Conservation (phyloP, 2,329 filamentous ascomycete genomes). For the Sodiomyces alkalinus region DNA sequence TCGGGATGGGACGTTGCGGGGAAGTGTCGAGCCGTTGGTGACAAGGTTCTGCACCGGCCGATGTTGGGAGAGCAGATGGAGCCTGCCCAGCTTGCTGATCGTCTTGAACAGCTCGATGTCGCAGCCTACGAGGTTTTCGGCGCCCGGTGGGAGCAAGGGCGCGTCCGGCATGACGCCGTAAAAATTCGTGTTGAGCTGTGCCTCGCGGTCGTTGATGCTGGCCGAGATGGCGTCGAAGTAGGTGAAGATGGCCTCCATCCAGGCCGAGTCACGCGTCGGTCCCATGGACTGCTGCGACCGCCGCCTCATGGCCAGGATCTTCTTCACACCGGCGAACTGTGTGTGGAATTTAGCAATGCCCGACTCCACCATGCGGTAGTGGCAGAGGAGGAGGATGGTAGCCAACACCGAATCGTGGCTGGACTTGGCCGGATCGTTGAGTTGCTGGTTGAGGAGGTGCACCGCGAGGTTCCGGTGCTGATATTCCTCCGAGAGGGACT, state of each 20-base stretch:
- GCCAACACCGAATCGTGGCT: slow-evolving; percentile 78
- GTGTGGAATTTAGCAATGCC: slow-evolving; percentile 87
- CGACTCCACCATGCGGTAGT: slow-evolving; percentile 88
- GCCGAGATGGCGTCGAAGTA: slow-evolving; percentile 91
- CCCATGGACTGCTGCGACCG: slow-evolving; percentile 34
- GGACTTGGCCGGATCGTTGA: slow-evolving; percentile 60
- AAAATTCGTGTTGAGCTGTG: slow-evolving; percentile 57
- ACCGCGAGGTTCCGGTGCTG: slow-evolving; percentile 73
- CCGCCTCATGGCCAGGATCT: slow-evolving; percentile 66
- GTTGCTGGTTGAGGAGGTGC: slow-evolving; percentile 65
- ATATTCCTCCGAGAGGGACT: slow-evolving; percentile 61
- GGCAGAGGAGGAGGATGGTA: slow-evolving; percentile 73
- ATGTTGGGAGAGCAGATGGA: slow-evolving; percentile 71
- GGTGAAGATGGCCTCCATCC: slow-evolving; percentile 87
- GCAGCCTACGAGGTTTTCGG: slow-evolving; percentile 79
- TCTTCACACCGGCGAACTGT: slow-evolving; percentile 85
- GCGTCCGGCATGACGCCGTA: slow-evolving; percentile 37
- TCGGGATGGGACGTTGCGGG: slow-evolving; percentile 11
- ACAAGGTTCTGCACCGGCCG: slow-evolving; percentile 31
- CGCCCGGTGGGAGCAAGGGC: slow-evolving; percentile 38
- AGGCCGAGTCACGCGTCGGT: slow-evolving; percentile 56
- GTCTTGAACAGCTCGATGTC: slow-evolving; percentile 77
- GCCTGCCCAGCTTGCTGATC: slow-evolving; percentile 65
- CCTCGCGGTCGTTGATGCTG: slow-evolving; percentile 81
- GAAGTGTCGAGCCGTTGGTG: slow-evolving; percentile 8